Conservation (phyloP, 1,139 yeast genomes). For the Wickerhamomyces sp. region DNA sequence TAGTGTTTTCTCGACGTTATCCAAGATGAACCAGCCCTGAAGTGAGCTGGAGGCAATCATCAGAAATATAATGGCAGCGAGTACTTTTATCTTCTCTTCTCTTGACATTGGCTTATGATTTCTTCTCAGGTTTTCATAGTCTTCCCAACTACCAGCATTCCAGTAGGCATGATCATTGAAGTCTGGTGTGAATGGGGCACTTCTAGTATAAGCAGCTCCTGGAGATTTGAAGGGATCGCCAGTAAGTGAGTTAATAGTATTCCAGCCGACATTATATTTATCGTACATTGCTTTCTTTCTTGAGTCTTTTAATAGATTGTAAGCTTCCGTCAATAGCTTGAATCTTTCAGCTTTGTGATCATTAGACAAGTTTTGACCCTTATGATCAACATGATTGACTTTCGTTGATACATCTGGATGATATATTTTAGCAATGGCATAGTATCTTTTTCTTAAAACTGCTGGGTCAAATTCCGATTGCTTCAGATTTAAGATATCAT, state of each 20-base stretch:
- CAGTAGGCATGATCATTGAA: constrained; percentile 45
- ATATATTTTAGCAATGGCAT: constrained; percentile 67
- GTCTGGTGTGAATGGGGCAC: constrained; percentile 6
- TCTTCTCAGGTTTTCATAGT: constrained; percentile 31
- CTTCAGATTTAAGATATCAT: constrained; percentile 58
- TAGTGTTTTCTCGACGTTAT: constrained; percentile 26
- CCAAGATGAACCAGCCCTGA: constrained; percentile 36
- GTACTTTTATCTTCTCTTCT: constrained; percentile 23
- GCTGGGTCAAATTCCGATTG: constrained; percentile 35
- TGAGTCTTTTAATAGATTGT: constrained; percentile 62
- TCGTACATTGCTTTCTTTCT: constrained; percentile 40
- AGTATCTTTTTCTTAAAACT: constrained; percentile 50
- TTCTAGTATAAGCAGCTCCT: not conserved
- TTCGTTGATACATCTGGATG: constrained; percentile 70
- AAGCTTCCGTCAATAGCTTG: constrained; percentile 68
- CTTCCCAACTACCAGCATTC: constrained; percentile 75
- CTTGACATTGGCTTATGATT: constrained; percentile 15
- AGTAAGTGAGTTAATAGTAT: constrained; percentile 5
- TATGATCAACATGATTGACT: constrained; percentile 27
- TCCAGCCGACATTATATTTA: constrained; percentile 38
- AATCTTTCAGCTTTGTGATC: constrained; percentile 55
- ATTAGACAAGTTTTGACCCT: constrained; percentile 29
- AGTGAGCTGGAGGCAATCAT: constrained; percentile 25
- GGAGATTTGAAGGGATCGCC: constrained; percentile 17
- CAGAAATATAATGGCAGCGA: constrained; percentile 23